Base-by-base conservation (phyloP, 1,139 yeast genomes). In the Pichia sp. region DNA sequence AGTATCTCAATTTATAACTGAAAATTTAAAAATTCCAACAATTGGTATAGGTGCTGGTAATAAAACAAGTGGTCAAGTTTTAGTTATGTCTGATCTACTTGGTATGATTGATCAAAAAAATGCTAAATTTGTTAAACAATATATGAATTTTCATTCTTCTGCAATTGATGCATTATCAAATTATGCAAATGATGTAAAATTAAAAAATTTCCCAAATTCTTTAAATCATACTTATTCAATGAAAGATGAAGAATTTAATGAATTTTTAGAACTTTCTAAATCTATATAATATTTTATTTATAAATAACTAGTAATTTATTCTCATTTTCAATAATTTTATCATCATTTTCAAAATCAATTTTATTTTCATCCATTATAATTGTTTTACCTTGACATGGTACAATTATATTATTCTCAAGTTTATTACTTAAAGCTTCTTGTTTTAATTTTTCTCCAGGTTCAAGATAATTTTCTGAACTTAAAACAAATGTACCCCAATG, bases 21-120 rank as follows among this genome's bases (percentile, higher is more conserved):
- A 68, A 3, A 65, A 66, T 23, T 61, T 88, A 24, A 45, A 60
- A 0, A 68, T 89, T 1, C 97, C 98, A 0, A 86, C 94, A 1
- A 88, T 91, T 49, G 97, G 98, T 6, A 91, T 91, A 40, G 98
- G 98, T 6, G 96, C 97, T 0, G 97, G 98, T 0, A 78, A 80
- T 16, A 64, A 64, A 11, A 81, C 91, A 14, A 78, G 87, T 27
- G 97, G 96, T 0, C 97, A 91, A 60, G 96, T 91, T 1, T 69
- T 91, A 37, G 98, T 91, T 1, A 79, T 84, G 58, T 76, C 88
- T 2, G 98, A 91, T 58, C 58, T 85, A 65, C 66, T 91, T 32
- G 96, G 96, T 1, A 75, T 80, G 83, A 73, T 76, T 38, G 78
- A 79, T 19, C 64, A 65, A 1, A 73, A 68, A 35, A 56, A 63